Evolutionary conservation across 2,329 filamentous ascomycete genomes (phyloP), one percentile per base, ranked within the genome.

Genomic region (Hyphodiscus sp.): DNA sequence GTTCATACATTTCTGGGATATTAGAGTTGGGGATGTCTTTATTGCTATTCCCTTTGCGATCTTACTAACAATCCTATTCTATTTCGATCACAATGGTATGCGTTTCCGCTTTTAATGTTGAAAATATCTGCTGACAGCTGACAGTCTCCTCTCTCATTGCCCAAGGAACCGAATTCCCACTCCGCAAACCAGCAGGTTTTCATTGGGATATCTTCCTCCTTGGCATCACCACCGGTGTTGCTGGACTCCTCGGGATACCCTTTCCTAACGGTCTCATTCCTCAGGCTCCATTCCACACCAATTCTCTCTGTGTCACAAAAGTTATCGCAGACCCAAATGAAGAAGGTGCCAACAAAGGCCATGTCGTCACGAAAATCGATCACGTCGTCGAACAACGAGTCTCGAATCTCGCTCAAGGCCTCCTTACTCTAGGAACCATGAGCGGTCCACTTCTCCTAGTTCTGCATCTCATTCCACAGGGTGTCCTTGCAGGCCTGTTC

Each of bases 141-240:
- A 16, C 56, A 88, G 87, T 91, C 1, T 91, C 87, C 0, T 90
- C 87, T 6, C 79, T 92, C 29, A 91, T 91, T 51, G 86, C 87
- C 11, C 88, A 92, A 66, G 89, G 87, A 48, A 91, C 86, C 57
- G 87, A 92, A 65, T 92, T 90, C 58, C 88, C 88, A 1, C 80
- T 92, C 11, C 78, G 81, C 20, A 92, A 92, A 65, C 88, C 89
- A 2, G 86, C 88, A 45, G 88, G 88, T 15, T 92, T 92, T 65
- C 88, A 92, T 70, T 92, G 88, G 88, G 88, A 92, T 63, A 69
- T 92, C 41, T 91, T 91, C 71, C 80, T 92, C 29, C 81, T 92
- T 0, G 89, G 89, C 4, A 73, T 89, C 26, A 91, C 87, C 1
- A 91, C 88, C 0, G 86, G 85, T 48, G 71, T 91, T 1, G 85